These are phyloP conservation scores for Hydnomerulius pinastri DNA, from an alignment of 768 basidiomycete species.

Conservation along the genomic window DNA sequence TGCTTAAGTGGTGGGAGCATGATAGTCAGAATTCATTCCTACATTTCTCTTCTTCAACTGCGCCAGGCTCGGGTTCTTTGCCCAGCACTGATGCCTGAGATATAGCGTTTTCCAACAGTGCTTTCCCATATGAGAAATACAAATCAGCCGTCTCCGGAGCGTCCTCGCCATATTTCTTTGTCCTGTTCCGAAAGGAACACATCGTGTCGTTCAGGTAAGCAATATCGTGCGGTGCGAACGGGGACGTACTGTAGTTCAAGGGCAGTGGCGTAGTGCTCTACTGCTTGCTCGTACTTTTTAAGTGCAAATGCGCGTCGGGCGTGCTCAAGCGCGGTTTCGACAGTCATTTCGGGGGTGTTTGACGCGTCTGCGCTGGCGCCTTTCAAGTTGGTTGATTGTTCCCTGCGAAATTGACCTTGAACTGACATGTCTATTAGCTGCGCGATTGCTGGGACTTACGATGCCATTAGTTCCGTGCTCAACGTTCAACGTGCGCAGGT, in stretches of 20 bases:
- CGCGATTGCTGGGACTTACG: slow-evolving; percentile 18
- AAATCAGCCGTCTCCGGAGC: slow-evolving; percentile 84
- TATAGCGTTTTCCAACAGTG: slow-evolving; percentile 91
- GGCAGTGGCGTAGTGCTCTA: slow-evolving; percentile 81
- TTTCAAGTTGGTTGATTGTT: not conserved
- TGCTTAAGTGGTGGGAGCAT: not conserved
- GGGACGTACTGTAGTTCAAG: slow-evolving; percentile 78
- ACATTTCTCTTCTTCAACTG: slow-evolving; percentile 46
- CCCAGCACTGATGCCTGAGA: slow-evolving; percentile 85
- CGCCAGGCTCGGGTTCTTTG: slow-evolving; percentile 65
- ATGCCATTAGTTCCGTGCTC: slow-evolving; percentile 14
- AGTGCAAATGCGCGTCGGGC: slow-evolving; percentile 89
- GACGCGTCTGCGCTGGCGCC: slow-evolving; percentile 28
- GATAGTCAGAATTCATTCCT: slow-evolving; percentile 3
- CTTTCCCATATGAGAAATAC: slow-evolving; percentile 90
- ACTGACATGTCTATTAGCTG: no score
- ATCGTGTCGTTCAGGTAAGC: slow-evolving; percentile 14
- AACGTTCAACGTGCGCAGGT: not conserved
- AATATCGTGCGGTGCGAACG: slow-evolving; percentile 2
- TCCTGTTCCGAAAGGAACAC: slow-evolving; percentile 45
- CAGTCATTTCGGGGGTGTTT: slow-evolving; percentile 21
- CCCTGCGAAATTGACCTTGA: slow-evolving; percentile 7
- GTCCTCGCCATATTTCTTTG: slow-evolving; percentile 74
- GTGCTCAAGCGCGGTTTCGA: slow-evolving; percentile 69
- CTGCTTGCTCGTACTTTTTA: slow-evolving; percentile 82